These are phyloP conservation scores for Vaccinium corymbosum DNA, from an alignment of 148 eudicot species.

Conservation along the genomic window DNA sequence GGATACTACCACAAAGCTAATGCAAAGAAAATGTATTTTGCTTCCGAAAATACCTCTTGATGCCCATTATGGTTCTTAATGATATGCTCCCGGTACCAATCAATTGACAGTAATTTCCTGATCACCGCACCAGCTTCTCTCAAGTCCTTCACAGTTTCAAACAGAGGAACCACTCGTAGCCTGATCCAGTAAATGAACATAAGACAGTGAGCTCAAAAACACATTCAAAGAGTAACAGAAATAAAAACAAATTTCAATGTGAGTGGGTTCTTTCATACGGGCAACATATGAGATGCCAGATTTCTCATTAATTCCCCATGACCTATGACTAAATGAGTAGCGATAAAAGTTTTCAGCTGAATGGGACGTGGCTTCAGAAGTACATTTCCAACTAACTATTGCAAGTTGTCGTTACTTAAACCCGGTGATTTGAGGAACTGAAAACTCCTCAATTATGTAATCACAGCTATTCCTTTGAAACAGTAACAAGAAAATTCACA, in stretches of 20 bases:
- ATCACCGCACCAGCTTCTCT: conserved; percentile 88
- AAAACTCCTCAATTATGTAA: neutral
- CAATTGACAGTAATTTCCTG: conserved; percentile 67
- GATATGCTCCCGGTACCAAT: conserved; percentile 82
- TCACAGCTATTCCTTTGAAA: neutral
- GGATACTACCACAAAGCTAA: neutral
- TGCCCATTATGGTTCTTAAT: conserved; percentile 77
- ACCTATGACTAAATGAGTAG: neutral
- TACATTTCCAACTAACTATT: neutral
- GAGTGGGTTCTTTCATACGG: neutral
- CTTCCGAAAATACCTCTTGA: conserved; percentile 58
- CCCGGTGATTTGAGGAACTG: neutral
- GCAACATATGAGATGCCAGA: neutral
- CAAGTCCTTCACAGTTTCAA: conserved; percentile 88
- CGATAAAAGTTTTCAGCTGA: neutral
- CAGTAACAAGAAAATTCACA: neutral
- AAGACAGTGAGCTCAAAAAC: neutral
- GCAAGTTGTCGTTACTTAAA: neutral
- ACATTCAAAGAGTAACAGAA: neutral
- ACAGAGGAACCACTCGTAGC: conserved; percentile 86
- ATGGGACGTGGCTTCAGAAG: neutral
- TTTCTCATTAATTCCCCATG: neutral
- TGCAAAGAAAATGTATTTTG: neutral
- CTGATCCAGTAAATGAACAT: conserved; percentile 31
- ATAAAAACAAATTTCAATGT: neutral